A percentile compares a stretch with the other conserved stretches of the same genome.
phyloP scores from a whole-genome alignment of 768 basidiomycete genomes.

The Lentinula sp. region DNA sequence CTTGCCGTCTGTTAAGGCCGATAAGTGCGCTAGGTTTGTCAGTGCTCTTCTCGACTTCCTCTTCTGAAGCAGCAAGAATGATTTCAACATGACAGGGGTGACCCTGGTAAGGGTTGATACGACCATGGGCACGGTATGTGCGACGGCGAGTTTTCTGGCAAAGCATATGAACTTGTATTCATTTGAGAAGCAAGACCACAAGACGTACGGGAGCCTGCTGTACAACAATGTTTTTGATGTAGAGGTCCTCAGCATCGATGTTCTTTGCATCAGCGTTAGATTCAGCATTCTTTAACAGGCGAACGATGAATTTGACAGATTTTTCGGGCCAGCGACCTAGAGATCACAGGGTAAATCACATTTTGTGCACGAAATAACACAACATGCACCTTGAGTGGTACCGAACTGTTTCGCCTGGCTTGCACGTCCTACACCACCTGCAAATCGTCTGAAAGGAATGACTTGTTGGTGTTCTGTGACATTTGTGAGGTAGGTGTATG shows the following conservation, averaged over 20 bases:
- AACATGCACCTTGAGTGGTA: constrained; percentile 81
- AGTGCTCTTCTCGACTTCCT: constrained; percentile 88
- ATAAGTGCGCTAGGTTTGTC: constrained; percentile 63
- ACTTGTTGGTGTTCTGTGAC: constrained; percentile 96
- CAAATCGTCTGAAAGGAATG: constrained; percentile 80
- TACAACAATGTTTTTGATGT: constrained; percentile 95
- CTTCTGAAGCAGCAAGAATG: constrained; percentile 74
- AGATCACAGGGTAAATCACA: neutral
- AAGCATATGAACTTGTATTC: neutral
- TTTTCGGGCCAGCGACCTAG: constrained; percentile 99
- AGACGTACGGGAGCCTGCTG: constrained; percentile 92
- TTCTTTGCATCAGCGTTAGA: constrained; percentile 98
- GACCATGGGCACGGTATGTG: constrained; percentile 97
- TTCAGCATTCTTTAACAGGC: constrained; percentile 97
- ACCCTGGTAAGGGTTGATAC: constrained; percentile 98
- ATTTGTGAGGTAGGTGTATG: constrained; percentile 88
- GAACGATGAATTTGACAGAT: constrained; percentile 91
- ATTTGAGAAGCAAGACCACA: neutral
- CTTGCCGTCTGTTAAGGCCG: constrained; percentile 79
- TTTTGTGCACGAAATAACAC: neutral
- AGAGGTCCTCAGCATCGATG: constrained; percentile 85
- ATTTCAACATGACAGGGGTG: constrained; percentile 96
- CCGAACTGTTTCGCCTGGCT: constrained; percentile 96
- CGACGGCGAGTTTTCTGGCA: constrained; percentile 93
- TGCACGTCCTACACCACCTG: constrained; percentile 92